A percentile compares a stretch with the other conserved stretches of the same genome.
phyloP scores from a whole-genome alignment of 768 basidiomycete genomes.

The Naganishia vaughanmartiniae region DNA sequence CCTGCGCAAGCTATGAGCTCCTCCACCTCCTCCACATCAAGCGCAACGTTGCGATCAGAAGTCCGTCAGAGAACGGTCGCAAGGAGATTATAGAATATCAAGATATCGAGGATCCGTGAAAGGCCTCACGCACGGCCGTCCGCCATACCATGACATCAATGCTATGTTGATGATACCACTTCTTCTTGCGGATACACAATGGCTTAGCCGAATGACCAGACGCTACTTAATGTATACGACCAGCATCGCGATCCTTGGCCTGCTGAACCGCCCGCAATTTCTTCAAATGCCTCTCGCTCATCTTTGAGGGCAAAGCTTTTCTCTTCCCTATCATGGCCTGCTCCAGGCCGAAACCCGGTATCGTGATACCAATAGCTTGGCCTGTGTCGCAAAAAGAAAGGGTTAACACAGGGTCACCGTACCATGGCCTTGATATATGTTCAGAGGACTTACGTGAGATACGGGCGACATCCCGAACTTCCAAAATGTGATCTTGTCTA shows the following conservation, averaged over 20 bases:
- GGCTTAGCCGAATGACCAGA: background rate
- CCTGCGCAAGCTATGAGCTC: no score
- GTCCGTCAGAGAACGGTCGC: no score
- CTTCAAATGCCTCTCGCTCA: conserved; percentile 14
- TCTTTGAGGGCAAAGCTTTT: conserved; percentile 16
- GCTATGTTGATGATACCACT: no score
- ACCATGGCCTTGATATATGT: background rate
- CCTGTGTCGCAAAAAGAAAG: background rate
- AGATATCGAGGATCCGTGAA: no score
- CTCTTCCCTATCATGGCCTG: conserved; percentile 17
- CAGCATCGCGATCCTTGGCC: conserved; percentile 9
- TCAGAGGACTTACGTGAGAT: conserved; percentile 1
- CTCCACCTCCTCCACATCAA: no score
- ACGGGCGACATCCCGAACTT: conserved; percentile 1
- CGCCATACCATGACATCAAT: no score
- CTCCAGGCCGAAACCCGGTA: conserved; percentile 18
- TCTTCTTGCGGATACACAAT: no score
- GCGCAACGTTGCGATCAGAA: no score
- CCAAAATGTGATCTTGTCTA: background rate
- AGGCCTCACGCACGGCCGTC: no score
- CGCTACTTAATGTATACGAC: conserved; percentile 2
- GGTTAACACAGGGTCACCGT: background rate
- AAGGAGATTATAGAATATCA: no score
- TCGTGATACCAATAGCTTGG: conserved; percentile 15
- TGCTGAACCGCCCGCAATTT: conserved; percentile 14